Evolutionary conservation across 169 alveolate genomes (phyloP).

Genomic region (Plasmodium fragile): DNA sequence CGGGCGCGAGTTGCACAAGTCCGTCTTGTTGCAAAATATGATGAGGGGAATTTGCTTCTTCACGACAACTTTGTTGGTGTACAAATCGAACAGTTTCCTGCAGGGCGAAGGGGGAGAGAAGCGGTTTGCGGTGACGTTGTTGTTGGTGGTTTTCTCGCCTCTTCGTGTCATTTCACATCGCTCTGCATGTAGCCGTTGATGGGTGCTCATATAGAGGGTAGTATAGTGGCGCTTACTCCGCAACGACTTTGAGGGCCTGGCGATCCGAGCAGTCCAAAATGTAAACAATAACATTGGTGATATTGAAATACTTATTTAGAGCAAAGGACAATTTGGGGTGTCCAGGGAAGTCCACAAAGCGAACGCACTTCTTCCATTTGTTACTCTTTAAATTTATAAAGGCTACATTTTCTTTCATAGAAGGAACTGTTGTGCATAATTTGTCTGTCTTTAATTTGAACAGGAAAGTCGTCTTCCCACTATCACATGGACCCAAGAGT

Average conservation of each 20-base stretch:
- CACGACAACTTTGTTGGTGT: slow-evolving; percentile 44
- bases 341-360: slow-evolving; percentile 63
- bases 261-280: slow-evolving; percentile 57
- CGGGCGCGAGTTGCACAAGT: slow-evolving; percentile 60
- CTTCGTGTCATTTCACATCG: background rate
- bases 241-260: slow-evolving; percentile 52
- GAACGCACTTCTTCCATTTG: slow-evolving; percentile 36
- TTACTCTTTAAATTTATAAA: slow-evolving; percentile 33
- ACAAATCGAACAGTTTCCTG: slow-evolving; percentile 51
- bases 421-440: slow-evolving; percentile 54
- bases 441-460: slow-evolving; percentile 56
- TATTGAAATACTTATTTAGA: slow-evolving; percentile 23
- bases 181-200: background rate
- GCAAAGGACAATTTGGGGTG: slow-evolving; percentile 46
- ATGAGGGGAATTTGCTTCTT: slow-evolving; percentile 49
- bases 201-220: background rate
- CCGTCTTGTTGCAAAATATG: slow-evolving; percentile 56
- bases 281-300: slow-evolving; percentile 45
- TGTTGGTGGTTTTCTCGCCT: too few species aligned
- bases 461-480: slow-evolving; percentile 64
- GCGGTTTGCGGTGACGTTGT: background rate
- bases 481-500: slow-evolving; percentile 71
- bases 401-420: slow-evolving; percentile 69
- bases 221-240: slow-evolving; percentile 25
- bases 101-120: background rate